A percentile compares a stretch with the other conserved stretches of the same genome.
Evolutionary conservation across 179 eudicot genomes (phyloP).

Genomic region (Spergularia azorica): DNA sequence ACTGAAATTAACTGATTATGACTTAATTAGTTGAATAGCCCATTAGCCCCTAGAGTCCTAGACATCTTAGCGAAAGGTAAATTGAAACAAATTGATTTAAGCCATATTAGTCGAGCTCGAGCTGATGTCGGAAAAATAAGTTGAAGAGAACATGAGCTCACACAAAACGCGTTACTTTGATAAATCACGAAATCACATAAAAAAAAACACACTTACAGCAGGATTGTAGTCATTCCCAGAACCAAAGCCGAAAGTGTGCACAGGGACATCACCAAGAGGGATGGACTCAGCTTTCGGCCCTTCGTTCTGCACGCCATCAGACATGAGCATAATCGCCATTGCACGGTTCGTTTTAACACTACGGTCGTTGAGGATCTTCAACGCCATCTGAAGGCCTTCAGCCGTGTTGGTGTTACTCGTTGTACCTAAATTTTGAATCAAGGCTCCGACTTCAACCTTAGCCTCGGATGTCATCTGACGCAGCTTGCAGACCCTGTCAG

Average conservation of each 20-base stretch:
- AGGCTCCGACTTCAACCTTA: neutral
- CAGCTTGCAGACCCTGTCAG: neutral
- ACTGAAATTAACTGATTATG: too few species aligned
- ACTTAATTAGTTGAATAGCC: too few species aligned
- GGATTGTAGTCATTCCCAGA: neutral
- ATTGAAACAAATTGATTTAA: too few species aligned
- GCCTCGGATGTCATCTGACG: constrained; percentile 5
- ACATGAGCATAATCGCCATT: constrained; percentile 24
- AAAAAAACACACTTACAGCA: constrained; percentile 5
- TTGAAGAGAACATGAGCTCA: too few species aligned
- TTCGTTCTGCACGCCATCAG: constrained; percentile 4
- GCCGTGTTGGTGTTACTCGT: neutral
- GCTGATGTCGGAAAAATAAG: too few species aligned
- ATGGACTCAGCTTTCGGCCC: neutral
- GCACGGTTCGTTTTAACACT: neutral
- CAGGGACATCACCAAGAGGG: neutral
- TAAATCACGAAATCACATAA: too few species aligned
- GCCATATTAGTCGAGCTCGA: too few species aligned
- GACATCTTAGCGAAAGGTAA: too few species aligned
- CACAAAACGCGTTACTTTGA: too few species aligned
- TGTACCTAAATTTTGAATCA: neutral
- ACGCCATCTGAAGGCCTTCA: constrained; percentile 13
- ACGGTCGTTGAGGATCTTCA: constrained; percentile 10
- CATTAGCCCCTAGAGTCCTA: too few species aligned
- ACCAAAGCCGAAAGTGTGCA: constrained; percentile 18